Base-by-base conservation (phyloP, 306 rosid species). In the Quillaja saponaria region DNA sequence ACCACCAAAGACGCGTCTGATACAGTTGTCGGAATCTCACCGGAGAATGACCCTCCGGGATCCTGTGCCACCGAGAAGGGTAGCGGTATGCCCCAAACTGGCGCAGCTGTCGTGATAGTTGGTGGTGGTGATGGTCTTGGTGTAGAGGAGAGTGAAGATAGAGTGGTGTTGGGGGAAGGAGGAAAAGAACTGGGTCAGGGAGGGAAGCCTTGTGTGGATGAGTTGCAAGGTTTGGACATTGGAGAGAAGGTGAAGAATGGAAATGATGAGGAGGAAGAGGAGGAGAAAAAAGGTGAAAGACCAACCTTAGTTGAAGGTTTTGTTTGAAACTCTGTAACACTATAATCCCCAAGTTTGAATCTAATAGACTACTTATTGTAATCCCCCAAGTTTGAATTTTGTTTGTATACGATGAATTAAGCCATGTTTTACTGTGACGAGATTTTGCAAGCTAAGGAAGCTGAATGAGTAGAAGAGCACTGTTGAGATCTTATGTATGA, bases 231-330 rank as follows among this genome's bases (percentile, higher is more conserved):
- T 10, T 65, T 88, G 65, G 79, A 61, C 38, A 69, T 82, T 18
- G 72, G 71, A 44, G 86, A 69, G 11, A 61, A 76, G 58, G 58
- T 1, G 55, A 39, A 80, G 78, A 62, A 50, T 1, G 69, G 41
- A 8, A 34, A 14, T 0, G 47, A 17, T 44, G 57, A 12, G 3
- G 72, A 52, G 4, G 68, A 68, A 7, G 69, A 71, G 41, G 49
- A 50, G 3, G 64, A 64, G 6, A 55, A 51, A 14, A 54, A 72
- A 35, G 80, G 61, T 3, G 69, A 82, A 66, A 59, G 72, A 34
- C 91, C 96, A 14, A 76, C 70, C 9, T 61, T 84, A 72, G 80
- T 45, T 10, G 90, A 78, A 71, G 92, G 84, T 46, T 81, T 42
- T 58, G 76, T 60, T 55, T 91, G 76, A 88, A 66, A n/a, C n/a